Conservation (phyloP, 495 filamentous ascomycete species). For the Aspergillus indologenus region DNA sequence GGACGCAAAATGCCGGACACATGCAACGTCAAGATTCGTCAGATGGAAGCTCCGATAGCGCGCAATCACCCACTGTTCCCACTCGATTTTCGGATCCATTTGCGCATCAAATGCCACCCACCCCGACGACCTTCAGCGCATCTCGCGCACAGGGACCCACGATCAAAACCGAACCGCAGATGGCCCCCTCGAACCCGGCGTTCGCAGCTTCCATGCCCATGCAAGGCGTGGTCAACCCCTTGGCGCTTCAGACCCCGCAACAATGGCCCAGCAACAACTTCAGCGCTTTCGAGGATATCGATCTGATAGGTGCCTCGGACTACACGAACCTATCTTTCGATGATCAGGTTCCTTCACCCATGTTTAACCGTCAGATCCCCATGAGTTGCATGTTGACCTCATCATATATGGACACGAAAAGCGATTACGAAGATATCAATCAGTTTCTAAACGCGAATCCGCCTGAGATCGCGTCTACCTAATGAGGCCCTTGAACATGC, state of each 20-base stretch:
- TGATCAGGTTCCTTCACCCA: conserved; percentile 35
- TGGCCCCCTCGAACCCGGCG: conserved; percentile 18
- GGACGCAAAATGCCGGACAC: conserved; percentile 44
- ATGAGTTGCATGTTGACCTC: conserved; percentile 39
- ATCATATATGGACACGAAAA: conserved; percentile 29
- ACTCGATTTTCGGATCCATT: conserved; percentile 40
- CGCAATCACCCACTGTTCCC: conserved; percentile 41
- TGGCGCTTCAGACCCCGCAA: conserved; percentile 35
- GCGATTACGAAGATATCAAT: conserved; percentile 43
- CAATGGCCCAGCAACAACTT: conserved; percentile 34
- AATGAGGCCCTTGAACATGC: neutral
- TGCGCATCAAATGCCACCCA: conserved; percentile 32
- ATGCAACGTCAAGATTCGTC: conserved; percentile 54
- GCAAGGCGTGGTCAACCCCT: conserved; percentile 41
- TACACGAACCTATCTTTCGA: conserved; percentile 38
- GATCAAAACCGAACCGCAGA: conserved; percentile 34
- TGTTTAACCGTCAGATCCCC: conserved; percentile 38
- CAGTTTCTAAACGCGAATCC: conserved; percentile 45
- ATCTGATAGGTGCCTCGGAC: conserved; percentile 36
- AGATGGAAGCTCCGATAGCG: conserved; percentile 50
- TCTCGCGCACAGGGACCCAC: conserved; percentile 19
- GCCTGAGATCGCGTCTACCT: conserved; percentile 44
- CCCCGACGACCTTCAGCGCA: conserved; percentile 40
- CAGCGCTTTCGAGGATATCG: conserved; percentile 40
- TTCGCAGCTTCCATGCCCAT: conserved; percentile 28